phyloP scores from a whole-genome alignment of 2,329 filamentous ascomycete species.

The Graphilbum fragrans region DNA sequence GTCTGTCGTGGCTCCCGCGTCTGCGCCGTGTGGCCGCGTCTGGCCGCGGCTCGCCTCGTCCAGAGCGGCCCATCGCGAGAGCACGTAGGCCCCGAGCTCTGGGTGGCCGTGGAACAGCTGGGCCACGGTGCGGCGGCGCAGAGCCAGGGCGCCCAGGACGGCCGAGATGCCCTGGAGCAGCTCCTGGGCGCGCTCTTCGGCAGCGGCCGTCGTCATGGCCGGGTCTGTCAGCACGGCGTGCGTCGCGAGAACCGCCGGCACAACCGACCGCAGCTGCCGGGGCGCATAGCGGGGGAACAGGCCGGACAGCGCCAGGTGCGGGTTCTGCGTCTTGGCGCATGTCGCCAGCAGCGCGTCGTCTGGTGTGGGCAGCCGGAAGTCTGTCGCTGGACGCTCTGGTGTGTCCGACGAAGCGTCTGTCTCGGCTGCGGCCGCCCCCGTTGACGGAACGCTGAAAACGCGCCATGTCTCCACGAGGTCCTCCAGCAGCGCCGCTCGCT shows the following conservation, averaged over 20 bases:
- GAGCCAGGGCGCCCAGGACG: constrained; percentile 7
- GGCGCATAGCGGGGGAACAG: constrained; percentile 22
- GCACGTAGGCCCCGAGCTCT: constrained; percentile 12
- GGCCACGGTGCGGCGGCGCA: constrained; percentile 8
- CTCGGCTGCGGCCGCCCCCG: not conserved
- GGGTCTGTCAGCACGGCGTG: constrained; percentile 24
- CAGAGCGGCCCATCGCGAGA: constrained; percentile 6
- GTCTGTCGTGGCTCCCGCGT: not conserved
- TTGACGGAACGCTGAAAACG: constrained; percentile 20
- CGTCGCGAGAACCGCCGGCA: constrained; percentile 23
- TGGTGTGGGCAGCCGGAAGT: constrained; percentile 8
- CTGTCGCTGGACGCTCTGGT: too few relatives aligned
- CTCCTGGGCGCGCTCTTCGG: constrained; percentile 11
- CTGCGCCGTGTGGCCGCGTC: not conserved
- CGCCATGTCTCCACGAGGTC: constrained; percentile 30
- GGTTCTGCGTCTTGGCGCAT: constrained; percentile 8
- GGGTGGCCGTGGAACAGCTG: constrained; percentile 11
- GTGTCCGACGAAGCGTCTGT: too few relatives aligned
- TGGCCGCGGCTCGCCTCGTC: not conserved
- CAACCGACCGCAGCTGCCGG: constrained; percentile 14
- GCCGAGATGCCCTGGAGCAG: constrained; percentile 14
- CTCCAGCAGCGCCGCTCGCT: constrained; percentile 17
- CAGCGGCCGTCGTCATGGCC: constrained; percentile 8
- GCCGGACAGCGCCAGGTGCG: constrained; percentile 17
- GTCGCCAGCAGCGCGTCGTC: constrained; percentile 5